phyloP scores from a whole-genome alignment of 1,284 basidiomycete genomes.

The Coriolopsis trogii region DNA sequence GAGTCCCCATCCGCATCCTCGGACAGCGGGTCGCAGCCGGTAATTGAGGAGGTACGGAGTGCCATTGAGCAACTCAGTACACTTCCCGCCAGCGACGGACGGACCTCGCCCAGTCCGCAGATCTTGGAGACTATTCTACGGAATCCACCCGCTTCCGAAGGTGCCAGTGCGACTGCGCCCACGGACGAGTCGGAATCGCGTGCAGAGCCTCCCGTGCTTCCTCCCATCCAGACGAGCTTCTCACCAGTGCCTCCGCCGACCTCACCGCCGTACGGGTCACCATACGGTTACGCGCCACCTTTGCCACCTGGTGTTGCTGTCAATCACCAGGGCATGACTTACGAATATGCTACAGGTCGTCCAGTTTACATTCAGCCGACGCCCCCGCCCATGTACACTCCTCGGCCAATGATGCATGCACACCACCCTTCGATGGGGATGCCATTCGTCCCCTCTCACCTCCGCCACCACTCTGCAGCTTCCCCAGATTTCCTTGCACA shows the following conservation, averaged over 20 bases:
- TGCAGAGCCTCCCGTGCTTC: constrained; percentile 46
- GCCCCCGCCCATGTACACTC: constrained; percentile 60
- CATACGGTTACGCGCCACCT: constrained; percentile 59
- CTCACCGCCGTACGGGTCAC: constrained; percentile 62
- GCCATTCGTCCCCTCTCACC: constrained; percentile 55
- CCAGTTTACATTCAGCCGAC: constrained; percentile 70
- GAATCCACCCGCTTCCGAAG: constrained; percentile 34
- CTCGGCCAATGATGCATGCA: constrained; percentile 61
- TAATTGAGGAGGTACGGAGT: constrained; percentile 26
- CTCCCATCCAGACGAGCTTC: constrained; percentile 61
- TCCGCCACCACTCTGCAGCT: constrained; percentile 52
- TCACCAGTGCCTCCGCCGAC: constrained; percentile 51
- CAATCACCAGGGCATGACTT: constrained; percentile 73
- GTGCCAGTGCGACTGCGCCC: constrained; percentile 6
- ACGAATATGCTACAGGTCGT: constrained; percentile 77
- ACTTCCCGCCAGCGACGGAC: constrained; percentile 17
- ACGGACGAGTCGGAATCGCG: constrained; percentile 27
- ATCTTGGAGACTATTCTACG: constrained; percentile 46
- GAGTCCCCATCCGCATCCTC: neutral
- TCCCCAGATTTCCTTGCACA: constrained; percentile 64
- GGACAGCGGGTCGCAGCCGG: neutral
- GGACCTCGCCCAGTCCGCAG: constrained; percentile 25
- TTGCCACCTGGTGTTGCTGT: constrained; percentile 77
- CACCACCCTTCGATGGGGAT: constrained; percentile 46
- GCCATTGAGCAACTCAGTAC: constrained; percentile 43